Evolutionary conservation across 1,284 basidiomycete genomes (phyloP), one percentile per base, ranked within the genome.

Genomic region (Ustilago curta): DNA sequence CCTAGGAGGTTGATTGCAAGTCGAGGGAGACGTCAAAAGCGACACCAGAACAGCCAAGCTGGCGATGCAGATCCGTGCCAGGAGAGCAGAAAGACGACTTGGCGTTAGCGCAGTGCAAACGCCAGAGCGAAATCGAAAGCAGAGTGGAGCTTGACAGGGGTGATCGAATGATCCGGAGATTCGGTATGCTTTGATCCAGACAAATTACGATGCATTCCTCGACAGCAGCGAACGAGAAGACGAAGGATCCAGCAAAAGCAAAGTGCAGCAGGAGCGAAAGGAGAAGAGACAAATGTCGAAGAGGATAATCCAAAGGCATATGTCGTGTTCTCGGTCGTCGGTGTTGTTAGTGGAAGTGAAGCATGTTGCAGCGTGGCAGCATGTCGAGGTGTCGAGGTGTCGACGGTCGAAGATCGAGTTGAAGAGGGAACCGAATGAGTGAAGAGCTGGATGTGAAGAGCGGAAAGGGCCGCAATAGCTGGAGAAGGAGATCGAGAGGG

Each of bases 321-420:
- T 48, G 45, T 18, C 27, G 45, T 31, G n/a, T 11, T n/a, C 37
- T 21, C 23, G 12, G 31, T n/a, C 8, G 44, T 45, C 44, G 23
- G 37, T 16, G 37, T 37, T 52, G 50, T 37, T 52, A 52, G 11
- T 25, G 37, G 18, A 40, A 19, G 50, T n/a, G 16, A 19, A 52
- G 50, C 50, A 40, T 27, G 50, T 16, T 9, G 25, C 9, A 52
- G 23, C 23, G 37, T n/a, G 16, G 35, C n/a, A 25, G 50, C 50
- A 52, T 40, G 37, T 23, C 50, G 37, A 25, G 50, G 11, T 40
- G 37, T 23, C 50, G 37, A 25, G 50, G 11, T 40, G 50, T 32
- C 21, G 23, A 27, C 18, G 50, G 50, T 32, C 21, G 23, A 27
- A 12, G 50, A 29, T 40, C 35, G 50, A 27, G 21, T 25, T 32